Conservation (phyloP, 2,329 filamentous ascomycete species). For the Botryotinia globosa region DNA sequence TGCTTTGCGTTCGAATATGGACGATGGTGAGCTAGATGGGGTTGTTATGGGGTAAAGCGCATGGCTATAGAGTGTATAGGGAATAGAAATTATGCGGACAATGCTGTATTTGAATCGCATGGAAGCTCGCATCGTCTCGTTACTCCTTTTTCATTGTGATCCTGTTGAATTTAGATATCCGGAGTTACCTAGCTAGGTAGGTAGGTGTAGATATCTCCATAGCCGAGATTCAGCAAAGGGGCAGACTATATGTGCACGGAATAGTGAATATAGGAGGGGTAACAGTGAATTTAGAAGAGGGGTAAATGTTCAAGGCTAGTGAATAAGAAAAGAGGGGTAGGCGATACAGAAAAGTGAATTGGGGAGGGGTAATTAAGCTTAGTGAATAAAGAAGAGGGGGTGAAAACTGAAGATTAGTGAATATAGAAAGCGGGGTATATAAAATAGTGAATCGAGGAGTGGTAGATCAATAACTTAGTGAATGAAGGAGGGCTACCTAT, state of each 20-base stretch:
- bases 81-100: neutral
- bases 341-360: too few relatives aligned
- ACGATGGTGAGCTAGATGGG: neutral
- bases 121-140: neutral
- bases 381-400: neutral
- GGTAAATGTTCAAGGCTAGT: neutral
- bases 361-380: too few relatives aligned
- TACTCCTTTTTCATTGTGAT: neutral
- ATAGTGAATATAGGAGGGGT: neutral
- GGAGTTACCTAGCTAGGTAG: too few relatives aligned
- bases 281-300: neutral
- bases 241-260: too few relatives aligned
- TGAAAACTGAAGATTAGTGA: neutral
- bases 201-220: too few relatives aligned
- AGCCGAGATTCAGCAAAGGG: too few relatives aligned
- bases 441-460: too few relatives aligned
- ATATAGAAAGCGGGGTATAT: neutral
- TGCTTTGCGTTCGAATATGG: constrained; percentile 4
- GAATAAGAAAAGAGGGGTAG: neutral
- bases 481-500: neutral
- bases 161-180: neutral
- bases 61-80: neutral
- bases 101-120: too few relatives aligned
- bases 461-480: too few relatives aligned
- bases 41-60: neutral